Evolutionary conservation across 805 yeast species (phyloP).

Genomic region (Candida koratica): DNA sequence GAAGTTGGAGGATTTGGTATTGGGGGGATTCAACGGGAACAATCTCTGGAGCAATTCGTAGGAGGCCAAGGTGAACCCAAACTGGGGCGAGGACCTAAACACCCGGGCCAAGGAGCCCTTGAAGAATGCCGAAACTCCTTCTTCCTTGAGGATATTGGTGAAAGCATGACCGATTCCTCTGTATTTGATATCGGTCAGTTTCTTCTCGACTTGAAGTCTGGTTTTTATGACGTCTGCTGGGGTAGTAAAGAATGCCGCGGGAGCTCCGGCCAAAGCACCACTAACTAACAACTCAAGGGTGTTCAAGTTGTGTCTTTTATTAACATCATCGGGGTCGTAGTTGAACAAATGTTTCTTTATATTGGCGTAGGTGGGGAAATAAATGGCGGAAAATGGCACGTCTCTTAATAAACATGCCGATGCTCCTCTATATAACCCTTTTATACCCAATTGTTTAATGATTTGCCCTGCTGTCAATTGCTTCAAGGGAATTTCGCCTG

Average conservation of each 20-base stretch:
- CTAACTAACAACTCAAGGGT: slow-evolving; percentile 81
- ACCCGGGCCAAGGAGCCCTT: slow-evolving; percentile 97
- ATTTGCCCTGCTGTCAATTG: slow-evolving; percentile 61
- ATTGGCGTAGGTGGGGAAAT: slow-evolving; percentile 96
- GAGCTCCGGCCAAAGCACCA: slow-evolving; percentile 97
- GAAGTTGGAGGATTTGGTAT: slow-evolving; percentile 41
- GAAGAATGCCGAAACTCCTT: slow-evolving; percentile 82
- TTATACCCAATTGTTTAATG: slow-evolving; percentile 71
- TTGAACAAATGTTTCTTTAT: slow-evolving; percentile 77
- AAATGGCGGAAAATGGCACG: slow-evolving; percentile 94
- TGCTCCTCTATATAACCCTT: slow-evolving; percentile 89
- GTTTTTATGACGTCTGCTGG: slow-evolving; percentile 97
- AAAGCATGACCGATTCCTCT: slow-evolving; percentile 77
- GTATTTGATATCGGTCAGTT: slow-evolving; percentile 73
- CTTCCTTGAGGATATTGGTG: slow-evolving; percentile 68
- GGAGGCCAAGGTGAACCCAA: slow-evolving; percentile 96
- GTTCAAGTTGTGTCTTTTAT: slow-evolving; percentile 55
- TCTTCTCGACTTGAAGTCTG: slow-evolving; percentile 81
- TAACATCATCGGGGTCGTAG: slow-evolving; percentile 69
- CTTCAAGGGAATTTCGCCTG: slow-evolving; percentile 40
- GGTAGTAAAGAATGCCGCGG: slow-evolving; percentile 94
- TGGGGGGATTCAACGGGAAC: slow-evolving; percentile 63
- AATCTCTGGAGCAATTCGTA: slow-evolving; percentile 82
- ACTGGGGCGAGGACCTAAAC: slow-evolving; percentile 93
- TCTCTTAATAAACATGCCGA: slow-evolving; percentile 89